Conservation (phyloP, 2,329 filamentous ascomycete genomes). For the Talaromyces islandicus region DNA sequence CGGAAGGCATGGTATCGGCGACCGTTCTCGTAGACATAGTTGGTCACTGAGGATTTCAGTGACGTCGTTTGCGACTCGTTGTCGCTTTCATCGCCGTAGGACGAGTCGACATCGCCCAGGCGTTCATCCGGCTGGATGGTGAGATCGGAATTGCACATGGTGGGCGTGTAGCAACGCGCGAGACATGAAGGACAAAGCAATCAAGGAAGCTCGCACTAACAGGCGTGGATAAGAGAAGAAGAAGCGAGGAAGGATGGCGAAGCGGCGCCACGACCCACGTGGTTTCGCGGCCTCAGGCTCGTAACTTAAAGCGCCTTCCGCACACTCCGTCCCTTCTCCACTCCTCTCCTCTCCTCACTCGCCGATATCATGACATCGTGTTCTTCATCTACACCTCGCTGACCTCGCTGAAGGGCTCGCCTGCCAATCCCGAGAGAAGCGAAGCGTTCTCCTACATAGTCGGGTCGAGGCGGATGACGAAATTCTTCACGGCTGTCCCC, state of each 20-base stretch:
- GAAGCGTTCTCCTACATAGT: background rate
- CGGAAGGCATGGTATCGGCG: conserved; percentile 26
- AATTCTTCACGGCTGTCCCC: background rate
- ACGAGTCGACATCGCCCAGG: conserved; percentile 2
- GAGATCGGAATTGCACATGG: background rate
- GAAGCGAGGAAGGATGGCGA: too few relatives aligned
- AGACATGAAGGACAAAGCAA: background rate
- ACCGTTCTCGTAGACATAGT: conserved; percentile 22
- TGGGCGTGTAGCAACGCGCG: background rate
- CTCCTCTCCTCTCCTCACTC: too few relatives aligned
- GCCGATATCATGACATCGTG: background rate
- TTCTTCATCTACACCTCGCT: background rate
- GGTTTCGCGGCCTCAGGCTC: background rate
- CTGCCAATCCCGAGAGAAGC: background rate
- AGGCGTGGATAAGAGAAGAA: background rate
- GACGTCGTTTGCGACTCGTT: conserved; percentile 10
- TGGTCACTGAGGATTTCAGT: conserved; percentile 13
- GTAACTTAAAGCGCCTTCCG: too few relatives aligned
- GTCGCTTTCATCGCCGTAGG: conserved; percentile 3
- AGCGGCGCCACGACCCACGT: background rate
- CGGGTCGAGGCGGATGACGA: background rate
- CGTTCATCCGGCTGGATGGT: background rate
- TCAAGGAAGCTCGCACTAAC: background rate
- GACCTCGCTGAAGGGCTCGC: background rate
- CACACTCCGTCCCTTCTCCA: too few relatives aligned